Evolutionary conservation across 148 eudicot species (phyloP).

Genomic region (Spergularia marina): DNA sequence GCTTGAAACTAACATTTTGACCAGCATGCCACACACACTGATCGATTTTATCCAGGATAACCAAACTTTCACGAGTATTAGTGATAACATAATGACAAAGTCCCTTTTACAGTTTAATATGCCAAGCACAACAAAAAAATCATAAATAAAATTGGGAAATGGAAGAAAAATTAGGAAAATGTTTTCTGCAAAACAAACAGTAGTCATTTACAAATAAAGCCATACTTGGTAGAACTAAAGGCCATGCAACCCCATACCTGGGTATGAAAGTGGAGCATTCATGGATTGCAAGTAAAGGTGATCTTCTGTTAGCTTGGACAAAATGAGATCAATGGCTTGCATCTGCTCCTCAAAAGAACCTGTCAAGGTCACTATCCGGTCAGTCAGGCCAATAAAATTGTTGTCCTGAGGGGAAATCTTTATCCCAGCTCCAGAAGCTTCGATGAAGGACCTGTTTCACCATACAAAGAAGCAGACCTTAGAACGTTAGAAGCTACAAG

Average conservation of each 20-base stretch:
- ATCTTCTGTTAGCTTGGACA: slow-evolving; percentile 72
- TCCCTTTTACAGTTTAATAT: neutral
- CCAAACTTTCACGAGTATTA: neutral
- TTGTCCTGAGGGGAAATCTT: slow-evolving; percentile 92
- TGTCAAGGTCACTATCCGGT: slow-evolving; percentile 75
- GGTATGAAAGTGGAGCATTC: slow-evolving; percentile 69
- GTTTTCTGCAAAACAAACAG: neutral
- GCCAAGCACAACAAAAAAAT: neutral
- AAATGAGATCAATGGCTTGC: slow-evolving; percentile 73
- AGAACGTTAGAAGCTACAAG: slow-evolving; percentile 2
- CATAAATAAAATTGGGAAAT: neutral
- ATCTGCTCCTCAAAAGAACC: slow-evolving; percentile 76
- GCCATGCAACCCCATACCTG: slow-evolving; percentile 42
- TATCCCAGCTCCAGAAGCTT: slow-evolving; percentile 80
- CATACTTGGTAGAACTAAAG: neutral
- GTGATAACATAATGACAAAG: neutral
- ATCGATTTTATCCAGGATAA: neutral
- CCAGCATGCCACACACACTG: neutral
- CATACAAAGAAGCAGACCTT: slow-evolving; percentile 17
- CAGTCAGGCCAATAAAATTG: slow-evolving; percentile 66
- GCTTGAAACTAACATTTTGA: neutral
- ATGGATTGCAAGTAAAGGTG: slow-evolving; percentile 63
- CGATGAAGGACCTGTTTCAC: slow-evolving; percentile 70
- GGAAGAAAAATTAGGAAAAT: neutral
- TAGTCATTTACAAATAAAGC: neutral